Percentiles rank a stretch among this genome's conserved stretches.
Conservation (phyloP, 2,329 filamentous ascomycete genomes). For the Sclerotinia subarctica region DNA sequence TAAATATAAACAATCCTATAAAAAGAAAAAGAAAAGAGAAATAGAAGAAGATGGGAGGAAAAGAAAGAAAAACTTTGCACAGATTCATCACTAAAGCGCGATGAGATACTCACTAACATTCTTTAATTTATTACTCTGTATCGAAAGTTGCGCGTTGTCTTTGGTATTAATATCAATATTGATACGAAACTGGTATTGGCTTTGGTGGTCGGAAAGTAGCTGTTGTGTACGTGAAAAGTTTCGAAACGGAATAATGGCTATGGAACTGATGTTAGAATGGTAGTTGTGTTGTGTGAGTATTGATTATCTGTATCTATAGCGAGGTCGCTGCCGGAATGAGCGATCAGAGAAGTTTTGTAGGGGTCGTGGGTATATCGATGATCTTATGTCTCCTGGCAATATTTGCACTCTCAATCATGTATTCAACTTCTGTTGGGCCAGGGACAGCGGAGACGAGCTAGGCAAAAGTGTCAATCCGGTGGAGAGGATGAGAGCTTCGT, state of each 20-base stretch:
- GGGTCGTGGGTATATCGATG: too few species aligned
- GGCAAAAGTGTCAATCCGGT: slow-evolving; percentile 45
- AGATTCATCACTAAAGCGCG: too few species aligned
- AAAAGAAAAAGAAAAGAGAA: too few species aligned
- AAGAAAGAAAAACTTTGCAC: background rate
- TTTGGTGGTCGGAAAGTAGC: slow-evolving; percentile 44
- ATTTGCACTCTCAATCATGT: slow-evolving; percentile 21
- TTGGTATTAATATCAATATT: slow-evolving; percentile 52
- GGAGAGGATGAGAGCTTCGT: slow-evolving; percentile 51
- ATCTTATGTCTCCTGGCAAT: slow-evolving; percentile 46
- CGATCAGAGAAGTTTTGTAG: too few species aligned
- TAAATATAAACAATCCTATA: too few species aligned
- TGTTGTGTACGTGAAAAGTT: slow-evolving; percentile 56
- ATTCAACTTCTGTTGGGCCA: slow-evolving; percentile 45
- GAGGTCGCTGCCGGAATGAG: too few species aligned
- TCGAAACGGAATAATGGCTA: slow-evolving; percentile 63
- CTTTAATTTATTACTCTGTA: slow-evolving; percentile 52
- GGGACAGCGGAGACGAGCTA: slow-evolving; percentile 44
- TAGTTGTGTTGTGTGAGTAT: slow-evolving; percentile 34
- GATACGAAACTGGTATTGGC: slow-evolving; percentile 31
- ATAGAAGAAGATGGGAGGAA: too few species aligned
- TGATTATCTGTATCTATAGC: too few species aligned
- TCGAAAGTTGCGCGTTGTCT: slow-evolving; percentile 43
- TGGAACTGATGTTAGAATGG: slow-evolving; percentile 29
- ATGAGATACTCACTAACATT: slow-evolving; percentile 38